Conservation (phyloP, 768 basidiomycete species). For the Tricholoma flavovirens region DNA sequence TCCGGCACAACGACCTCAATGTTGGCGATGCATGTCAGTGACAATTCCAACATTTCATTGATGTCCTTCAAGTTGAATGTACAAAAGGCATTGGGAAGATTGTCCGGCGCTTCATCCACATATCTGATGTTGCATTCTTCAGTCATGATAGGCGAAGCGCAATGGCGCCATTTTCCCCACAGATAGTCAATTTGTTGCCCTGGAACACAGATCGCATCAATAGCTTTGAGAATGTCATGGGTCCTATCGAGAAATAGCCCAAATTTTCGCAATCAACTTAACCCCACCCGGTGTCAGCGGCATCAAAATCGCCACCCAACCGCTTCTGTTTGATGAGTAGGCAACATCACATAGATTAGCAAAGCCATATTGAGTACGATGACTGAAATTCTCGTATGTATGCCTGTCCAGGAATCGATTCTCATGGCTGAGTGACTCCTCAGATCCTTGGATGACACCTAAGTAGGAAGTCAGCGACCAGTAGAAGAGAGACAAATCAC, state of each 20-base stretch:
- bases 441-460: constrained; percentile 70
- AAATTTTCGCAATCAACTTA: background rate
- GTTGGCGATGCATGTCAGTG: constrained; percentile 31
- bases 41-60: background rate
- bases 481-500: background rate
- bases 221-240: constrained; percentile 37
- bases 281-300: constrained; percentile 54
- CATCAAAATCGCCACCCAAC: constrained; percentile 40
- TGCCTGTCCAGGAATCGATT: constrained; percentile 36
- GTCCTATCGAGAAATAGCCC: constrained; percentile 31
- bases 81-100: constrained; percentile 58
- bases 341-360: constrained; percentile 39
- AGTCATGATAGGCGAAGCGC: background rate
- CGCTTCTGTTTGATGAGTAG: constrained; percentile 43
- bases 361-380: constrained; percentile 50
- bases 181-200: constrained; percentile 48
- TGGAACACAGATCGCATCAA: constrained; percentile 27
- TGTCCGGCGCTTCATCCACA: constrained; percentile 72
- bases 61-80: constrained; percentile 16
- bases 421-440: constrained; percentile 34
- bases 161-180: constrained; percentile 27
- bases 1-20: constrained; percentile 53
- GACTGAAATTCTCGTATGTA: constrained; percentile 43
- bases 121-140: constrained; percentile 37
- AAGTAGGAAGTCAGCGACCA: background rate